phyloP scores from a whole-genome alignment of 2,329 filamentous ascomycete species.

The Ophiostoma ips region DNA sequence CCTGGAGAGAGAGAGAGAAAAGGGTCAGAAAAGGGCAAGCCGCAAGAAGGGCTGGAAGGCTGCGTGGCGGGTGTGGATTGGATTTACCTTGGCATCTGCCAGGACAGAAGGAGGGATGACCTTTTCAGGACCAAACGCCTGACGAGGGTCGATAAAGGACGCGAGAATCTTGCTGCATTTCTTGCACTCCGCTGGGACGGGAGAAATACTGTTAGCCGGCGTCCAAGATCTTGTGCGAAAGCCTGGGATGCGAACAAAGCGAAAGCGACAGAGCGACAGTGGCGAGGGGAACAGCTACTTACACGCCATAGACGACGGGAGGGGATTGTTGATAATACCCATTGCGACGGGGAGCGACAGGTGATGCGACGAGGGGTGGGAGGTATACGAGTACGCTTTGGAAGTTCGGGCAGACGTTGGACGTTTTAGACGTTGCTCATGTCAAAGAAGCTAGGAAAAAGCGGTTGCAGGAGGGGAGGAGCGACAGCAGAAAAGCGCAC shows the following conservation, averaged over 20 bases:
- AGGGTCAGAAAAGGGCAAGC: background rate
- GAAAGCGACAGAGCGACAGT: too few species aligned
- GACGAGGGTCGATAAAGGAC: constrained; percentile 86
- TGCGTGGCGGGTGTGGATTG: background rate
- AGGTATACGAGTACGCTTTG: background rate
- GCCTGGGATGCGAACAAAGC: background rate
- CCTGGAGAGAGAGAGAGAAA: constrained; percentile 26
- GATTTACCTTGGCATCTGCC: constrained; percentile 69
- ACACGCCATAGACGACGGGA: constrained; percentile 55
- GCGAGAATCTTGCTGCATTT: constrained; percentile 93
- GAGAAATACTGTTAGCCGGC: background rate
- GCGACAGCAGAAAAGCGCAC: background rate
- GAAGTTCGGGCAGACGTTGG: background rate
- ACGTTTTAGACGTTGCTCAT: background rate
- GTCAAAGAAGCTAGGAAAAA: background rate
- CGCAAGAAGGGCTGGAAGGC: background rate
- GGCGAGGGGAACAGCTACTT: too few species aligned
- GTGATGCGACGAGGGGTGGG: background rate
- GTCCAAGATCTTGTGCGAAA: too few species aligned
- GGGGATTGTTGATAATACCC: constrained; percentile 53
- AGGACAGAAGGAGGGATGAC: constrained; percentile 87
- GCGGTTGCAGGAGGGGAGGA: constrained; percentile 2
- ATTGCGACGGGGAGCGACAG: constrained; percentile 23
- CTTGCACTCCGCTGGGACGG: constrained; percentile 73
- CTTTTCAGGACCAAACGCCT: constrained; percentile 91